Evolutionary conservation across 1,284 basidiomycete genomes (phyloP).

Genomic region (Cryptococcus sp.): DNA sequence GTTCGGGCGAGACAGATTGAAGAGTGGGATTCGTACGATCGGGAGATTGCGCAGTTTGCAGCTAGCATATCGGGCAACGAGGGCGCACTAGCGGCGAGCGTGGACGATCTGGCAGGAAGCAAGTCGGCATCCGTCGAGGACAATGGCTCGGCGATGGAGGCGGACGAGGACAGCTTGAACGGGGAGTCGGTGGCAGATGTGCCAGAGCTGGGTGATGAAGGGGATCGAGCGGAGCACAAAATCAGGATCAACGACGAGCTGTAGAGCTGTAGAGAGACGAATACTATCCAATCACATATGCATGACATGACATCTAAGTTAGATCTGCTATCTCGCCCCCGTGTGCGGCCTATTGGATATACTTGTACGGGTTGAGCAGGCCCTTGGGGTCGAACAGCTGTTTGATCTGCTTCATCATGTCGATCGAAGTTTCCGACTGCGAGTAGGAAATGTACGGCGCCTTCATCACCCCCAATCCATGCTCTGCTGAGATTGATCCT

Average conservation of each 20-base stretch:
- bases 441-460: constrained; percentile 84
- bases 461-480: constrained; percentile 91
- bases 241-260: constrained; percentile 23
- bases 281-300: no score
- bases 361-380: constrained; percentile 63
- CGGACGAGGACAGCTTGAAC: neutral
- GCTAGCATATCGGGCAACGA: constrained; percentile 49
- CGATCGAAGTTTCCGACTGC: constrained; percentile 71
- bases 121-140: no score
- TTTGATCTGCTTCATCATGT: constrained; percentile 87
- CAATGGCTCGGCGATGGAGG: no score
- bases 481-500: constrained; percentile 94
- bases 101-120: constrained; percentile 63
- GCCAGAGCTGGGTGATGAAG: constrained; percentile 3
- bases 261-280: constrained; percentile 3
- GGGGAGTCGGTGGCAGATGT: constrained; percentile 4
- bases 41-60: constrained; percentile 55
- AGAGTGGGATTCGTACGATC: constrained; percentile 92
- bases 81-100: constrained; percentile 59
- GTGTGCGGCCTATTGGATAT: no score
- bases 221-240: constrained; percentile 4
- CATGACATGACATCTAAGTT: no score
- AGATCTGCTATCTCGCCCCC: no score
- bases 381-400: constrained; percentile 82
- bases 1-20: constrained; percentile 88